Percentiles rank a stretch among this genome's conserved stretches.
Evolutionary conservation across 75 land plant genomes (phyloP).

Genomic region (Pinus tabuliformis): DNA sequence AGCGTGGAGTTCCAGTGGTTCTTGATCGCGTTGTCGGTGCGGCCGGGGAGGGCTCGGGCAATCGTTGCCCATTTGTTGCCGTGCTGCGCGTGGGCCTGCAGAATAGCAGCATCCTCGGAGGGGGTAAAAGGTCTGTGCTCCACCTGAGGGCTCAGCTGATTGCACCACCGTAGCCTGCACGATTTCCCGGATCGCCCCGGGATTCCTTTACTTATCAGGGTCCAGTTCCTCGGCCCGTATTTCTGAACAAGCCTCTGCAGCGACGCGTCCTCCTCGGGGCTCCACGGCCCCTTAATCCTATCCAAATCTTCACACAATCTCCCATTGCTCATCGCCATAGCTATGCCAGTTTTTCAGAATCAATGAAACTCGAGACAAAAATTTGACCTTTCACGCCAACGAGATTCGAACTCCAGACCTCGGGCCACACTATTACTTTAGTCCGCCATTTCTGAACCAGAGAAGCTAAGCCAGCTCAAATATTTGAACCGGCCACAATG

Average conservation of each 20-base stretch:
- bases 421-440: too few relatives aligned
- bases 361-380: too few relatives aligned
- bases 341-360: too few relatives aligned
- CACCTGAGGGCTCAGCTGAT: slow-evolving; percentile 86
- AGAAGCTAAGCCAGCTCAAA: slow-evolving; percentile 97
- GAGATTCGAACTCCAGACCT: slow-evolving; percentile 85
- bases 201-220: slow-evolving; percentile 73
- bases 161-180: slow-evolving; percentile 81
- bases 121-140: slow-evolving; percentile 77
- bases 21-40: slow-evolving; percentile 88
- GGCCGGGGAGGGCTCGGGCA: slow-evolving; percentile 65
- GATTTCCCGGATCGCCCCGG: slow-evolving; percentile 78
- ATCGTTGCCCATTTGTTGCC: slow-evolving; percentile 94
- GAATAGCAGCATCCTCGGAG: slow-evolving; percentile 65
- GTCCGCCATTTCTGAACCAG: slow-evolving; percentile 90
- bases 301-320: slow-evolving; percentile 65
- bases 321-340: too few relatives aligned
- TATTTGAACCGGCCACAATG: slow-evolving; percentile 69
- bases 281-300: slow-evolving; percentile 91
- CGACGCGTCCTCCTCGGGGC: slow-evolving; percentile 79
- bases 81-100: slow-evolving; percentile 64
- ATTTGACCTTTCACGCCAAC: too few relatives aligned
- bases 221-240: slow-evolving; percentile 84
- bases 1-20: slow-evolving; percentile 94
- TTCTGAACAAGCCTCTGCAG: slow-evolving; percentile 64